These are phyloP conservation scores for Kokia cookei DNA, from an alignment of 441 rosid species.

Conservation along the genomic window DNA sequence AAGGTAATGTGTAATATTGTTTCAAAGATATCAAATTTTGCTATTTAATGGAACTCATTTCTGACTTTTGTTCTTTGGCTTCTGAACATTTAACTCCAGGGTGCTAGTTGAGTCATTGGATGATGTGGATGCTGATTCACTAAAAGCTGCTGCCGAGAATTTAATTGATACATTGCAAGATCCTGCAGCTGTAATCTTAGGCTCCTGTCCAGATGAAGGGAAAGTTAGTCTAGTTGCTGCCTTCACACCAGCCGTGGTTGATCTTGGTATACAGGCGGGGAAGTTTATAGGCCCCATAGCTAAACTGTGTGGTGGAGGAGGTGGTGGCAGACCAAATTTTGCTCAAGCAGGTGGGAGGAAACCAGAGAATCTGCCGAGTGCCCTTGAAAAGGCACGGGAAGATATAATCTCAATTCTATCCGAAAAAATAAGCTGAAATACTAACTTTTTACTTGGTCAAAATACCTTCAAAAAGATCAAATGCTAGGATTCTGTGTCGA, in stretches of 20 bases:
- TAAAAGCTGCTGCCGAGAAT: constrained; percentile 79
- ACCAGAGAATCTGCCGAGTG: constrained; percentile 60
- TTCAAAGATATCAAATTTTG: not conserved
- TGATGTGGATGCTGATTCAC: constrained; percentile 72
- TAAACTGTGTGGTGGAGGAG: constrained; percentile 86
- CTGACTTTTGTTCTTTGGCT: not conserved
- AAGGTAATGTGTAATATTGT: constrained; percentile 34
- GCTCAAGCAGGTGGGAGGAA: constrained; percentile 94
- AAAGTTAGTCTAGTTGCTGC: constrained; percentile 92
- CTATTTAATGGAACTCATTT: not conserved
- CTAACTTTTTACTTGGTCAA: not conserved
- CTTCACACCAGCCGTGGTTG: constrained; percentile 62
- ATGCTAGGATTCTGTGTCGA: not conserved
- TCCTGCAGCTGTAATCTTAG: constrained; percentile 73
- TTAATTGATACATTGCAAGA: constrained; percentile 56
- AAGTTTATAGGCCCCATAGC: constrained; percentile 83
- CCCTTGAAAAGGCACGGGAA: constrained; percentile 65
- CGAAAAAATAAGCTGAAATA: constrained; percentile 39
- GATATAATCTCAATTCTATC: constrained; percentile 52
- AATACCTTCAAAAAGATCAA: not conserved
- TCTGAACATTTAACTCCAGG: constrained; percentile 29
- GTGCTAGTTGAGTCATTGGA: constrained; percentile 77
- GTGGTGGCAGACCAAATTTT: constrained; percentile 86
- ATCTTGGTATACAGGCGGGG: constrained; percentile 78
- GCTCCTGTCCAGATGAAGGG: constrained; percentile 74